Evolutionary conservation across 2,329 filamentous ascomycete species (phyloP), one percentile per base, ranked within the genome.

Genomic region (Claviceps spartinae): DNA sequence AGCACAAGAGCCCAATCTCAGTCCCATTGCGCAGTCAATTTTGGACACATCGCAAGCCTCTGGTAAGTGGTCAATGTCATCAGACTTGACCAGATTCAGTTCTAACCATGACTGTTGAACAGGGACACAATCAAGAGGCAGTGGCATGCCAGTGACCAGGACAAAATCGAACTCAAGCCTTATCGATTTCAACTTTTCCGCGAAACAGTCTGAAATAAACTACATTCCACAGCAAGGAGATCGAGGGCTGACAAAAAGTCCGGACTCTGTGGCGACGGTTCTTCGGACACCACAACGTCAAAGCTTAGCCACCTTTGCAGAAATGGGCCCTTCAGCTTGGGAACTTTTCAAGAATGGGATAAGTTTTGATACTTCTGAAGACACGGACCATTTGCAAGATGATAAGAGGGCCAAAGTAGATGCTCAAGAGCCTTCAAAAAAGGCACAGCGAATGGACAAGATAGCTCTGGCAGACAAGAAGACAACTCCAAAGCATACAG

Each of bases 1-100:
- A 3, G 69, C 69, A 1, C 71, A 70, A 24, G 73, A 76, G 54
- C 74, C 76, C 11, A 63, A 65, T 7, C 58, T 79, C 46, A 77
- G 72, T 49, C 73, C 74, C 13, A 76, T 77, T 49, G 62, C 68
- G 20, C 70, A 75, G 59, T 75, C 73, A 55, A 51, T 58, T 34
- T 54, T 60, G 55, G 62, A 58, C 38, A 62, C 61, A 22, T 54
- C 55, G 2, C 50, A 58, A 2, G 54, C 56, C 40, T 62, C 62
- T 52, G 49, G 62, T 63, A 55, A 58, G 60, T 55, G 9, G 30
- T 26, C 22, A 22, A 22, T 22, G 22, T 22, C 16, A n/a, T 36
- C 3, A 4, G 14, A 3, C 18, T 37, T 45, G 5, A 26, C 37
- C 26, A 38, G 18, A 44, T n/a, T 8, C 41, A 45, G 7, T n/a